phyloP scores from a whole-genome alignment of 768 basidiomycete genomes.

The Tricholomella constricta region DNA sequence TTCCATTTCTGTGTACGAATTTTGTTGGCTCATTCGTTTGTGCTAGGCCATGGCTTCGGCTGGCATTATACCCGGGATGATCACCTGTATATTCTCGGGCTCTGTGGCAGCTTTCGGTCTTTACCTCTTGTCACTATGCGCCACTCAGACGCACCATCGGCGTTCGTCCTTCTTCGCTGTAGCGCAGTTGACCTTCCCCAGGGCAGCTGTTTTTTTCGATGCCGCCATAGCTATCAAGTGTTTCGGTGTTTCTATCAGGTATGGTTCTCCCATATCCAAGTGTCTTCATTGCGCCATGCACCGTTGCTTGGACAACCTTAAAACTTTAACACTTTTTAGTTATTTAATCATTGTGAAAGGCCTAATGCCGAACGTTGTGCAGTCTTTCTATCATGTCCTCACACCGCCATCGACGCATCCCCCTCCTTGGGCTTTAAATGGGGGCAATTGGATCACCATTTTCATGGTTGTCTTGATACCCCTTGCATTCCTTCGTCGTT shows the following conservation, averaged over 20 bases:
- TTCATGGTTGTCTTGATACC: slow-evolving; percentile 80
- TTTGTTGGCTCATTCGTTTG: not conserved
- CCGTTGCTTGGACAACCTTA: not conserved
- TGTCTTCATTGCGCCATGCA: not conserved
- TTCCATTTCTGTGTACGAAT: not conserved
- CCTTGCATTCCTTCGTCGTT: slow-evolving; percentile 75
- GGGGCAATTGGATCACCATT: slow-evolving; percentile 81
- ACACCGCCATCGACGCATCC: slow-evolving; percentile 63
- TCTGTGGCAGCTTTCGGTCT: slow-evolving; percentile 79
- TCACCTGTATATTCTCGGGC: slow-evolving; percentile 87
- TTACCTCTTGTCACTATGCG: slow-evolving; percentile 85
- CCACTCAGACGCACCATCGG: slow-evolving; percentile 71
- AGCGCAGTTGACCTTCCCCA: slow-evolving; percentile 86
- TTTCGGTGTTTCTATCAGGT: slow-evolving; percentile 95
- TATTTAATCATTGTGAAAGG: slow-evolving; percentile 93
- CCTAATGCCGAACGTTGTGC: slow-evolving; percentile 89
- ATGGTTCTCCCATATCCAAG: slow-evolving; percentile 23
- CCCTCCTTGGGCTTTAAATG: slow-evolving; percentile 74
- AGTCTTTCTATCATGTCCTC: slow-evolving; percentile 78
- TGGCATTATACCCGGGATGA: slow-evolving; percentile 85
- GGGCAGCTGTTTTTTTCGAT: slow-evolving; percentile 86
- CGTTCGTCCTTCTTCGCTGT: slow-evolving; percentile 83
- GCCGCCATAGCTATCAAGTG: slow-evolving; percentile 95
- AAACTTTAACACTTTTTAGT: slow-evolving; percentile 36
- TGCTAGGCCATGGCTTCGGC: slow-evolving; percentile 84